These are phyloP conservation scores for Pinus tabuliformis DNA, from an alignment of 75 land plant species.

Conservation along the genomic window DNA sequence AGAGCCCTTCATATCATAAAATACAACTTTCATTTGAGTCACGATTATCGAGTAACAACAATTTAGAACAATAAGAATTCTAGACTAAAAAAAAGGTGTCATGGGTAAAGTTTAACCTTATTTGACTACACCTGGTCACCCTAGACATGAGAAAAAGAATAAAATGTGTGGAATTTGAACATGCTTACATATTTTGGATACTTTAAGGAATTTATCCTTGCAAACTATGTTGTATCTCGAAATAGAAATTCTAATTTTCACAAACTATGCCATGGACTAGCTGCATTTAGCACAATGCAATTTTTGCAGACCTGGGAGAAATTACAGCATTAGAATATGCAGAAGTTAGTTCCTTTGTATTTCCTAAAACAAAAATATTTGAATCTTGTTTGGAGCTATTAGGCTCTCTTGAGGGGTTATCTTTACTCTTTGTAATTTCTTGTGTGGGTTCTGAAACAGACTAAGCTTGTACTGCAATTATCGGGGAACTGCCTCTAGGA, in stretches of 20 bases:
- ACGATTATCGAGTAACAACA: neutral
- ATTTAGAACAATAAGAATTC: neutral
- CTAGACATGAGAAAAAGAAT: constrained; percentile 1
- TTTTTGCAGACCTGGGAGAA: neutral
- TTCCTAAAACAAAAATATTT: too few relatives aligned
- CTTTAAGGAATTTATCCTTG: neutral
- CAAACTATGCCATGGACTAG: too few relatives aligned
- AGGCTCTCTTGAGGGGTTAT: too few relatives aligned
- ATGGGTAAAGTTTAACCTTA: constrained; percentile 3
- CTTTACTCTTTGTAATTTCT: too few relatives aligned
- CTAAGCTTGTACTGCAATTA: too few relatives aligned
- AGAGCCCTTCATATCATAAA: too few relatives aligned
- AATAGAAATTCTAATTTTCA: neutral
- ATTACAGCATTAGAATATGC: neutral
- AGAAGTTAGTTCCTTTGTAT: too few relatives aligned
- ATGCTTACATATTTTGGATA: neutral
- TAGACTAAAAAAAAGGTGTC: neutral
- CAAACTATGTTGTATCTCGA: neutral
- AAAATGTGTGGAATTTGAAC: neutral
- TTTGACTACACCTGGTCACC: neutral
- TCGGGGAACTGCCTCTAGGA: too few relatives aligned
- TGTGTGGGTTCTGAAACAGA: too few relatives aligned
- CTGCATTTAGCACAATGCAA: neutral
- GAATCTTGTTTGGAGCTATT: too few relatives aligned
- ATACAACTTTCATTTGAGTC: too few relatives aligned